A percentile compares a stretch with the other conserved stretches of the same genome.
These are phyloP conservation scores for Phylloporus sp. DNA, from an alignment of 768 basidiomycete species.

Conservation along the genomic window DNA sequence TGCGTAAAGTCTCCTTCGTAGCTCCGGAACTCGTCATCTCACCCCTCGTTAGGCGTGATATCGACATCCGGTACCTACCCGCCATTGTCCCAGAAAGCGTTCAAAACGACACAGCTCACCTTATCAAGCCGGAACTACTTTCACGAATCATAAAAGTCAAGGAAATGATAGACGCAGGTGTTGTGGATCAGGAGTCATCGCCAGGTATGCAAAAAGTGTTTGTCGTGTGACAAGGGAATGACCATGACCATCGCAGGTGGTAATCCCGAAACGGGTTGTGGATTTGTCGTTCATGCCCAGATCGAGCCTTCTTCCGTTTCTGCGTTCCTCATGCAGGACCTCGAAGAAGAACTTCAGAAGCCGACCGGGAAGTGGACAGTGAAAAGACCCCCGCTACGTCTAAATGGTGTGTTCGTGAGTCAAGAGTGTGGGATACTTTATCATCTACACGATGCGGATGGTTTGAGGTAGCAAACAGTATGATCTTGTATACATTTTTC, in stretches of 20 bases:
- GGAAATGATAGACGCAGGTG: conserved; percentile 60
- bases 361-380: conserved; percentile 70
- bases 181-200: conserved; percentile 49
- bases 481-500: background rate
- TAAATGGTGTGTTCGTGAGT: conserved; percentile 69
- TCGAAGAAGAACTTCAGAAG: conserved; percentile 68
- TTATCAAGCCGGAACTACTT: conserved; percentile 56
- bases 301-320: conserved; percentile 52
- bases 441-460: conserved; percentile 59
- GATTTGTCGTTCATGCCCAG: conserved; percentile 64
- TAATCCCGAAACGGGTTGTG: conserved; percentile 47
- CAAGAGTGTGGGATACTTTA: conserved; percentile 75
- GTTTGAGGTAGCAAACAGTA: conserved; percentile 50
- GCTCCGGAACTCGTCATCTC: background rate
- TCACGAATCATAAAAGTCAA: conserved; percentile 55
- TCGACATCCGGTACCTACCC: conserved; percentile 65
- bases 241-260: conserved; percentile 33
- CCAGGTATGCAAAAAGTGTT: conserved; percentile 23
- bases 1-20: conserved; percentile 43
- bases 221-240: background rate
- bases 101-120: conserved; percentile 54
- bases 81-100: conserved; percentile 53
- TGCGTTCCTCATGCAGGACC: conserved; percentile 53
- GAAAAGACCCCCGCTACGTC: conserved; percentile 46
- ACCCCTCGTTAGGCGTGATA: conserved; percentile 38